Evolutionary conservation across 768 basidiomycete species (phyloP), one percentile per base, ranked within the genome.

Genomic region (Postia placenta): DNA sequence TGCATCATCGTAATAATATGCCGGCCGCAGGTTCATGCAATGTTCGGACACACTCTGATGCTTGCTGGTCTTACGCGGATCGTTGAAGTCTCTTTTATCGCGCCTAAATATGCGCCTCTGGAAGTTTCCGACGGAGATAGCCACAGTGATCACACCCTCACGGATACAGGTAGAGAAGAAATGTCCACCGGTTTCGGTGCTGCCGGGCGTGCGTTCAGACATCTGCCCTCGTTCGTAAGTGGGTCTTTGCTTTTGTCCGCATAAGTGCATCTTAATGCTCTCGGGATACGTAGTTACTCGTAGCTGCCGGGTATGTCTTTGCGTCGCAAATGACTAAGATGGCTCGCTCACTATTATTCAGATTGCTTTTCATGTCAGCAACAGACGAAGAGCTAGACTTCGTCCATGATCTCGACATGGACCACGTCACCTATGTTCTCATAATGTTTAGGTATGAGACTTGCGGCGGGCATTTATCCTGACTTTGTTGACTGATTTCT

Each of bases 311-410:
- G 85, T 87, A 67, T 58, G 72, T 33, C 7, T 4, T 26, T 11
- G n/a, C 38, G 22, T 22, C 5, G 9, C 5, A 12, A 28, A 9
- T 26, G 27, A 26, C 11, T 22, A 4, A 15, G 7, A 14, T 9
- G 20, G 26, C 5, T 42, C 19, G 22, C 24, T 49, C 1, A 45
- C 28, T 39, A 19, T 35, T 6, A 5, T n/a, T 1, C 49, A 87
- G 89, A 5, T 65, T 92, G 2, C 67, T 92, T 15, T 96, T 97
- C 73, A 91, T 95, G 81, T 87, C 87, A 12, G 94, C 85, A 0
- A 96, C 94, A 0, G 92, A 97, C 62, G 93, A 97, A 68, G 90
- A 95, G 64, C 69, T 95, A 24, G 59, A 74, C 22, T 87, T 75
- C 52, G 78, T 85, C 3, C 74, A 89, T 54, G 78, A 78, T 11